phyloP scores from a whole-genome alignment of 768 basidiomycete species.

The Pisolithus microcarpus region DNA sequence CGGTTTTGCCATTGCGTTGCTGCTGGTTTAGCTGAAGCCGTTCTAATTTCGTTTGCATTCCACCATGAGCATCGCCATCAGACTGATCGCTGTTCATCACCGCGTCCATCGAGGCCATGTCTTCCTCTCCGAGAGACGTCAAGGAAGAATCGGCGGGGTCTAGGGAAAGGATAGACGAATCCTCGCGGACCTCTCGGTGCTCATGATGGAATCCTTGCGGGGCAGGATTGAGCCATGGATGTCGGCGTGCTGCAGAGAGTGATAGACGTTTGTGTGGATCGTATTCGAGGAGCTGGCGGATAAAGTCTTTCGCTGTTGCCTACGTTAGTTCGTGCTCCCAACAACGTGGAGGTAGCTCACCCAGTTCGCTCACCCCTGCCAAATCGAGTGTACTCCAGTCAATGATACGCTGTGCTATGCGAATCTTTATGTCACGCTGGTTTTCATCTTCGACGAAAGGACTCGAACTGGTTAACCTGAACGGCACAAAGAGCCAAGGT shows the following conservation, averaged over 20 bases:
- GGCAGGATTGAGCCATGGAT: slow-evolving; percentile 61
- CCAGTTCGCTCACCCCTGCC: slow-evolving; percentile 34
- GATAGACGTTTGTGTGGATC: slow-evolving; percentile 67
- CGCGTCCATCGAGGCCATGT: slow-evolving; percentile 7
- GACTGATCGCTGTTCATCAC: slow-evolving; percentile 12
- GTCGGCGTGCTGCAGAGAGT: slow-evolving; percentile 55
- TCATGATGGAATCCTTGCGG: neutral
- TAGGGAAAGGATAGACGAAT: slow-evolving; percentile 7
- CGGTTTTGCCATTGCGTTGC: neutral
- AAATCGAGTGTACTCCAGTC: slow-evolving; percentile 51
- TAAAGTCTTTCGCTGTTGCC: slow-evolving; percentile 58
- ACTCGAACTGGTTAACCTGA: slow-evolving; percentile 65
- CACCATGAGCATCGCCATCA: slow-evolving; percentile 10
- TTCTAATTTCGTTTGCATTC: slow-evolving; percentile 27
- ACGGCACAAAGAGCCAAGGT: neutral
- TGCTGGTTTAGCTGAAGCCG: slow-evolving; percentile 27
- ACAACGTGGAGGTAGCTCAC: slow-evolving; percentile 29
- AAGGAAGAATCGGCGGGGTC: slow-evolving; percentile 13
- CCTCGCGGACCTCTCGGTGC: slow-evolving; percentile 1
- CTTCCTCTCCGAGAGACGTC: slow-evolving; percentile 17
- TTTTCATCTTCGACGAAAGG: slow-evolving; percentile 79
- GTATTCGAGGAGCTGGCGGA: slow-evolving; percentile 53
- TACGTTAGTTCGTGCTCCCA: neutral
- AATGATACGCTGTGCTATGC: slow-evolving; percentile 51
- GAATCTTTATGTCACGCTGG: slow-evolving; percentile 50